phyloP scores from a whole-genome alignment of 2,329 filamentous ascomycete genomes.

The Xylaria sp. region DNA sequence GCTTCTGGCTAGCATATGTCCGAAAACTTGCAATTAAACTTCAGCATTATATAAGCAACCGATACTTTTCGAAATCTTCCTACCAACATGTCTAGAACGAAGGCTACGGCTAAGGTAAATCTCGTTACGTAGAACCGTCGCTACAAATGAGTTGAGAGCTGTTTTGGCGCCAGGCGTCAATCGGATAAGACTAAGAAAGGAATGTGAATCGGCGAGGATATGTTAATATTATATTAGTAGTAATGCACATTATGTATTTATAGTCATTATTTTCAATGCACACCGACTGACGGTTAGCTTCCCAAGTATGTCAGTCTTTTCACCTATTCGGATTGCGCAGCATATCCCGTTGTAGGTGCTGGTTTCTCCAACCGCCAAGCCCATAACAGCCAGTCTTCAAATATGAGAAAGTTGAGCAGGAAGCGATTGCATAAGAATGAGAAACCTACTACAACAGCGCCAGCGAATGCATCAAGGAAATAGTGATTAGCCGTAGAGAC shows the following conservation, averaged over 20 bases:
- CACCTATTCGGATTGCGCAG: slow-evolving; percentile 29
- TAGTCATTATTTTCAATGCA: slow-evolving; percentile 32
- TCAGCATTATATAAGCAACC: neutral
- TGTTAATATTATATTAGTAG: slow-evolving; percentile 33
- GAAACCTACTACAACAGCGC: slow-evolving; percentile 67
- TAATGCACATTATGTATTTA: slow-evolving; percentile 32
- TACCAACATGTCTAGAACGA: neutral
- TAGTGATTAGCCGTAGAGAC: slow-evolving; percentile 72
- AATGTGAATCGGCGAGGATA: neutral
- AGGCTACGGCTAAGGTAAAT: neutral
- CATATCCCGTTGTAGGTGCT: slow-evolving; percentile 57
- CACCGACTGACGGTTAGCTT: neutral
- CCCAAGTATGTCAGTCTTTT: neutral
- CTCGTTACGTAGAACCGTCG: neutral
- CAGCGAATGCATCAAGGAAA: slow-evolving; percentile 73
- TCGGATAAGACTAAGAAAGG: neutral
- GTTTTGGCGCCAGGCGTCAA: neutral
- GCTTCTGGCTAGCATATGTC: neutral
- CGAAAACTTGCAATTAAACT: neutral
- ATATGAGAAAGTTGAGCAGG: slow-evolving; percentile 67
- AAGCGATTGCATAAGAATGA: slow-evolving; percentile 65
- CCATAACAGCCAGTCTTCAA: slow-evolving; percentile 75
- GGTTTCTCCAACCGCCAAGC: slow-evolving; percentile 72
- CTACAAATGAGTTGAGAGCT: neutral
- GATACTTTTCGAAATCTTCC: neutral